Evolutionary conservation across 1,284 basidiomycete genomes (phyloP).

Genomic region (Ustilago vetiveriae): DNA sequence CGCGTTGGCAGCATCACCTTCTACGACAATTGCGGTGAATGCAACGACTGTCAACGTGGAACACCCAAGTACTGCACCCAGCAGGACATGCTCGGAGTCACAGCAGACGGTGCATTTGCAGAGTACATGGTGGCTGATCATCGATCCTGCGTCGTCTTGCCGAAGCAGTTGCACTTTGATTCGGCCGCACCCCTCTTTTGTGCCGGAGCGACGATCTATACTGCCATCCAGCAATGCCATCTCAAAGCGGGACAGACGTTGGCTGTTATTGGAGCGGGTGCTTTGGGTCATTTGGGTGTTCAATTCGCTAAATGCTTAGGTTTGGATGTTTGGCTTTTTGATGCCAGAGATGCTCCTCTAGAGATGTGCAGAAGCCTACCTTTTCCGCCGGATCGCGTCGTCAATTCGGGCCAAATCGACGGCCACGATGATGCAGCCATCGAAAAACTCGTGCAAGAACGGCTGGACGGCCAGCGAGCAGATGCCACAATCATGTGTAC

Average conservation of each 20-base stretch:
- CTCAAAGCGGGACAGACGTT: constrained; percentile 62
- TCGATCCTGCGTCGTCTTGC: constrained; percentile 49
- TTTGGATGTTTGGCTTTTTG: constrained; percentile 61
- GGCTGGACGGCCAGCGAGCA: constrained; percentile 35
- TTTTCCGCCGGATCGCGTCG: constrained; percentile 36
- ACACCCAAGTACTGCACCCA: constrained; percentile 39
- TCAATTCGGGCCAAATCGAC: constrained; percentile 37
- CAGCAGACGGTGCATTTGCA: constrained; percentile 51
- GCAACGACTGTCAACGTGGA: constrained; percentile 44
- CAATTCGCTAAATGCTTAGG: constrained; percentile 66
- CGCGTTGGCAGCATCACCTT: constrained; percentile 58
- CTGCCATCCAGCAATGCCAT: constrained; percentile 62
- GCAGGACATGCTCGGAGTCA: constrained; percentile 50
- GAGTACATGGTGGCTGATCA: constrained; percentile 54
- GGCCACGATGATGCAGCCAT: constrained; percentile 17
- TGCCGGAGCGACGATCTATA: constrained; percentile 68
- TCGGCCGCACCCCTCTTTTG: constrained; percentile 68
- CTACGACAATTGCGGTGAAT: constrained; percentile 46
- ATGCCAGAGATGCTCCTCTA: constrained; percentile 39
- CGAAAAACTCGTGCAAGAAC: constrained; percentile 5
- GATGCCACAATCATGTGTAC: constrained; percentile 47
- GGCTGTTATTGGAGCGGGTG: constrained; percentile 68
- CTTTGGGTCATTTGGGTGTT: constrained; percentile 67
- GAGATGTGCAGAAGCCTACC: constrained; percentile 33
- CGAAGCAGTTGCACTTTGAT: constrained; percentile 45